A percentile compares a stretch with the other conserved stretches of the same genome.
These are phyloP conservation scores for Jamesozyma jinghongensis DNA, from an alignment of 805 yeast genomes.

Conservation along the genomic window DNA sequence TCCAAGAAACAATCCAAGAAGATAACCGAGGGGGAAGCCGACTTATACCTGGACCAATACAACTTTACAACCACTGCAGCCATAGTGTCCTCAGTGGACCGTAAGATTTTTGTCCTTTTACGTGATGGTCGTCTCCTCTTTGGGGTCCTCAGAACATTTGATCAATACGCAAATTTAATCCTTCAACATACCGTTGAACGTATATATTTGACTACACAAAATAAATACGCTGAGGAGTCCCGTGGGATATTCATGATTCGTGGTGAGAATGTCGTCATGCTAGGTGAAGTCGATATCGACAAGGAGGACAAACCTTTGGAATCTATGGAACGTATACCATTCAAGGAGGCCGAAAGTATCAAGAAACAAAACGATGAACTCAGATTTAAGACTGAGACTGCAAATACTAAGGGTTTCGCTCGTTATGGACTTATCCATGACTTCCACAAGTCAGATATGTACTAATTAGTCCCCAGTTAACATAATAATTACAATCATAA, in stretches of 20 bases:
- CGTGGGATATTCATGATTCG: slow-evolving; percentile 82
- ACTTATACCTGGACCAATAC: slow-evolving; percentile 66
- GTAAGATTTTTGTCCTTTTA: slow-evolving; percentile 70
- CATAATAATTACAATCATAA: background rate
- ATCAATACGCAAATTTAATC: slow-evolving; percentile 87
- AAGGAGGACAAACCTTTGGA: slow-evolving; percentile 64
- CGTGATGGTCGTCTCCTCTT: slow-evolving; percentile 84
- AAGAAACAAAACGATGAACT: slow-evolving; percentile 26
- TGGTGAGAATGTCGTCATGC: slow-evolving; percentile 90
- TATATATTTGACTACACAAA: slow-evolving; percentile 50
- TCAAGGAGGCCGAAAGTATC: slow-evolving; percentile 47
- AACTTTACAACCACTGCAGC: slow-evolving; percentile 87
- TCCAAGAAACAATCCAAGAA: slow-evolving; percentile 14
- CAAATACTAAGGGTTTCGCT: slow-evolving; percentile 40
- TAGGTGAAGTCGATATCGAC: slow-evolving; percentile 90
- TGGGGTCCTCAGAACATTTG: slow-evolving; percentile 90
- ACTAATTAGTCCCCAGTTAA: slow-evolving; percentile 21
- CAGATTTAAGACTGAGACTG: slow-evolving; percentile 35
- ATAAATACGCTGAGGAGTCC: slow-evolving; percentile 60
- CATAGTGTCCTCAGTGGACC: slow-evolving; percentile 77
- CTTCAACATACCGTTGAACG: slow-evolving; percentile 87
- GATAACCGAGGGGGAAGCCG: slow-evolving; percentile 37
- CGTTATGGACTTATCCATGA: slow-evolving; percentile 50
- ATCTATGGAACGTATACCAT: slow-evolving; percentile 49
- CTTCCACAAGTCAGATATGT: slow-evolving; percentile 46